Base-by-base conservation (phyloP, 192 early-diverging fungal species). In the Dissophora globulifera region DNA sequence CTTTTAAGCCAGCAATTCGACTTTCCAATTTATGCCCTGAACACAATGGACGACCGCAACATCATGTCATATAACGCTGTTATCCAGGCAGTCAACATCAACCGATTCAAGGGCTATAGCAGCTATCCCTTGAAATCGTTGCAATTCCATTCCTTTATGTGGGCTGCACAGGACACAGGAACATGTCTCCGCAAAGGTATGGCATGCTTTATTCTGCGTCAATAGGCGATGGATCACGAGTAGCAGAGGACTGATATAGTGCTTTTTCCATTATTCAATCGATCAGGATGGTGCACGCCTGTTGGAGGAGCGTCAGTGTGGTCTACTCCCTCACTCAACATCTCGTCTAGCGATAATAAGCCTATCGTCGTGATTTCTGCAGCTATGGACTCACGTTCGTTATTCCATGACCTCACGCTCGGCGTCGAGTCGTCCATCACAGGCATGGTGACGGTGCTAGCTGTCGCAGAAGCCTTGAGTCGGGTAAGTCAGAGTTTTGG, bases 91-190 rank as follows among this genome's bases (percentile, higher is more conserved):
- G 72, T 71, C 53, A 78, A 35, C 25, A 52, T 56, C 40, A 55
- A 62, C 43, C n/a, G 54, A 54, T 25, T 50, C 17, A 63, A 67
- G 23, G 46, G 67, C 1, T 93, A 91, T 60, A 51, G n/a, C 19
- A 52, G 65, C 3, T 93, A 88, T 61, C 93, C 91, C 7, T 64
- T 93, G 7, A 87, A 90, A 80, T 71, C 89, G 0, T 80, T 92
- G 31, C 83, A 95, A 67, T 90, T 95, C 53, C 72, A 89, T 43
- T 81, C 85, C 20, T 83, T 88, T 46, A 94, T 93, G 91, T 90
- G 76, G 61, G 89, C 84, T 2, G 88, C 89, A n/a, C 55, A 81
- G 27, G 78, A 95, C 81, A 58, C 90, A 7, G 70, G 53, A 6
- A 86, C 89, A 2, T 95, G 93, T 69, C 79, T 95, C 13, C 78